These are phyloP conservation scores for Bretschneidera sinensis DNA, from an alignment of 345 rosid genomes.

Conservation along the genomic window DNA sequence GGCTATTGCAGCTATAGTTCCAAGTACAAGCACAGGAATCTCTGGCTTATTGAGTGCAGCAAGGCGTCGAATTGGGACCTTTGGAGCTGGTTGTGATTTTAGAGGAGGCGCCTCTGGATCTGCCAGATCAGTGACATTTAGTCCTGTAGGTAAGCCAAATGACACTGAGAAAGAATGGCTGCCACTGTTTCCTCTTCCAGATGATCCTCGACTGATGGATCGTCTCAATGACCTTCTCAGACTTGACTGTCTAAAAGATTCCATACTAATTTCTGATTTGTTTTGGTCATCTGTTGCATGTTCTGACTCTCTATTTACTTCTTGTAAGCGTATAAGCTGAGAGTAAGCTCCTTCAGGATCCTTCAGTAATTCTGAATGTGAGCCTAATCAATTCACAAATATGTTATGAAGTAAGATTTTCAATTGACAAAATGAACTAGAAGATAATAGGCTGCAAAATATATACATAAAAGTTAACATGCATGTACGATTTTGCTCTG, in stretches of 20 bases:
- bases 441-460: too few species aligned
- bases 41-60: constrained; percentile 81
- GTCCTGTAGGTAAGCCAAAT: constrained; percentile 52
- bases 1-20: constrained; percentile 43
- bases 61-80: constrained; percentile 51
- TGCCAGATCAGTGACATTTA: constrained; percentile 24
- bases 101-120: constrained; percentile 28
- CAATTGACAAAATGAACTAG: too few species aligned
- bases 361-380: constrained; percentile 56
- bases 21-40: constrained; percentile 53
- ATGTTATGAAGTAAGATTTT: neutral
- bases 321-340: constrained; percentile 75
- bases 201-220: constrained; percentile 54
- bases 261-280: constrained; percentile 26
- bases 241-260: constrained; percentile 36
- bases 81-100: constrained; percentile 23
- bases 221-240: constrained; percentile 34
- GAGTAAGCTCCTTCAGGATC: constrained; percentile 87
- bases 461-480: neutral
- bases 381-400: constrained; percentile 31
- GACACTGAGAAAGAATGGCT: constrained; percentile 50
- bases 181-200: constrained; percentile 54
- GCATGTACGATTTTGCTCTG: neutral
- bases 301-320: constrained; percentile 43
- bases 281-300: constrained; percentile 33